A percentile compares a stretch with the other conserved stretches of the same genome.
Evolutionary conservation across 345 rosid genomes (phyloP).

Genomic region (Litchi chinensis): DNA sequence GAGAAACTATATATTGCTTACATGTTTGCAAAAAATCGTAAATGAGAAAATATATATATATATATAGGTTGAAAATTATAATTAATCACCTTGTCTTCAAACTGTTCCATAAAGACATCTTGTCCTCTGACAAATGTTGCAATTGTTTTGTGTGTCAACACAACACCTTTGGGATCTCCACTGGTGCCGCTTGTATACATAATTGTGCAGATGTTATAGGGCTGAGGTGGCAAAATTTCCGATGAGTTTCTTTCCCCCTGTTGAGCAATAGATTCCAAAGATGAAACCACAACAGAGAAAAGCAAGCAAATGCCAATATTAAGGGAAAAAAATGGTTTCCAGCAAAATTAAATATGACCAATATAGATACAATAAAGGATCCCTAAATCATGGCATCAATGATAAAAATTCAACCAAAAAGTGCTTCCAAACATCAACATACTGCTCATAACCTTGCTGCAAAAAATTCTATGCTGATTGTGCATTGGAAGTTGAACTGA

Average conservation of each 20-base stretch:
- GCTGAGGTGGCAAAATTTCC: slow-evolving; percentile 61
- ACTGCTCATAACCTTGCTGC: background rate
- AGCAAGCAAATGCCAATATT: background rate
- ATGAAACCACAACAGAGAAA: background rate
- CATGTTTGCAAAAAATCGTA: background rate
- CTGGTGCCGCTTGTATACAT: slow-evolving; percentile 99
- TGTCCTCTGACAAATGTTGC: slow-evolving; percentile 59
- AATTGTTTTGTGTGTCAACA: slow-evolving; percentile 78
- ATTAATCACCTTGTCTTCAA: slow-evolving; percentile 78
- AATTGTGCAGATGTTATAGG: slow-evolving; percentile 74
- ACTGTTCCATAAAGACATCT: slow-evolving; percentile 82
- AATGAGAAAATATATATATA: background rate
- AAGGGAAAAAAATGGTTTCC: background rate
- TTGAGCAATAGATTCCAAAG: slow-evolving; percentile 2
- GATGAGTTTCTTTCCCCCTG: slow-evolving; percentile 72
- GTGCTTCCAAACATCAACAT: background rate
- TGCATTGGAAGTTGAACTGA: no score
- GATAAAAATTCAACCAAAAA: background rate
- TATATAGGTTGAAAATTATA: background rate
- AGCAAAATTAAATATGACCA: background rate
- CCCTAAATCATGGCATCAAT: background rate
- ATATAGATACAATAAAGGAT: background rate
- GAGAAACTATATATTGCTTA: no score
- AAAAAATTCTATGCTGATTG: no score
- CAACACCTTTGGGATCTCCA: slow-evolving; percentile 97